Percentiles rank a stretch among this genome's conserved stretches.
These are phyloP conservation scores for Mucor velutinosus DNA, from an alignment of 371 early-diverging fungal species.

Conservation along the genomic window DNA sequence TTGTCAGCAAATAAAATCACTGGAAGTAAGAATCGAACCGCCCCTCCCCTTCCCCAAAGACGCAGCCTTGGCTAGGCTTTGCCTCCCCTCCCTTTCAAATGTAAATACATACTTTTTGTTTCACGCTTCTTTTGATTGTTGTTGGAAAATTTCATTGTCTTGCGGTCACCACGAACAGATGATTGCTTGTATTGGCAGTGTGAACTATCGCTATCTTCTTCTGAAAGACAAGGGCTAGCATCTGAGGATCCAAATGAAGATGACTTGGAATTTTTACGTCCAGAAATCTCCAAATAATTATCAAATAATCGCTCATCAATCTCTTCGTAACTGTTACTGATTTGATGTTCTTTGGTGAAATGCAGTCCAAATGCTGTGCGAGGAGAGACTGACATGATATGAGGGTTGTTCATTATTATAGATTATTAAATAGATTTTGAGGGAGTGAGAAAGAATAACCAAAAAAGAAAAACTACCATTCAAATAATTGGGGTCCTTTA, in stretches of 20 bases:
- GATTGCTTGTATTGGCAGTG: neutral
- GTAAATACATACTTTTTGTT: constrained; percentile 3
- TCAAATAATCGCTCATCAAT: constrained; percentile 23
- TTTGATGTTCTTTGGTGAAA: neutral
- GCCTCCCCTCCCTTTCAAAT: neutral
- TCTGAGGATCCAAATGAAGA: neutral
- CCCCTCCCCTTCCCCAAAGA: neutral
- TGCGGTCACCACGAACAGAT: neutral
- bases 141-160: neutral
- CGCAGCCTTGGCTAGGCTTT: neutral
- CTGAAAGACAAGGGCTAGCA: constrained; percentile 9
- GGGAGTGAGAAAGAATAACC: constrained; percentile 1
- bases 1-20: constrained; percentile 5
- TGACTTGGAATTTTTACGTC: neutral
- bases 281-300: constrained; percentile 4
- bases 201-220: constrained; percentile 14
- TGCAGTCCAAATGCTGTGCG: constrained; percentile 3
- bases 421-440: neutral
- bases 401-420: constrained; percentile 5
- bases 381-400: constrained; percentile 11
- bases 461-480: constrained; percentile 1
- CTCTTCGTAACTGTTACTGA: constrained; percentile 10
- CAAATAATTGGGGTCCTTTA: constrained; percentile 6
- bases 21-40: neutral
- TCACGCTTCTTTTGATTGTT: constrained; percentile 7